Evolutionary conservation across 257 asterid genomes (phyloP).

Genomic region (Solanum pennellii): DNA sequence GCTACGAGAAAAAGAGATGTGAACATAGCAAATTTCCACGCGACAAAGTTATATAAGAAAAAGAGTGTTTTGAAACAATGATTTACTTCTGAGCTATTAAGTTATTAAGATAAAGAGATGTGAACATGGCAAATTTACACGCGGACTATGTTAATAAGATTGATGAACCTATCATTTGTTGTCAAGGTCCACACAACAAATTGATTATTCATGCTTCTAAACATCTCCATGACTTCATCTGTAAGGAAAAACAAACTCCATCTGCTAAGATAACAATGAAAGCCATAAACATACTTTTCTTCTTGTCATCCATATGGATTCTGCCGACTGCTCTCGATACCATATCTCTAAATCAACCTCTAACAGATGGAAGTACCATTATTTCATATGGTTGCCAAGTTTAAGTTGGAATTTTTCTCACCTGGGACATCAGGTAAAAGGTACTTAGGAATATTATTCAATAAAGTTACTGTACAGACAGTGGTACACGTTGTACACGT

Average conservation of each 20-base stretch:
- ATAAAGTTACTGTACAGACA: conserved; percentile 14
- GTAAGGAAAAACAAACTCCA: background rate
- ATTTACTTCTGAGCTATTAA: too few species aligned
- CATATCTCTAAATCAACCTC: background rate
- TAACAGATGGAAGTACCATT: conserved; percentile 10
- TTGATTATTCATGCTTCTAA: too few species aligned
- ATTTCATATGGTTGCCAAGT: conserved; percentile 15
- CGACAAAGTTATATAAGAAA: too few species aligned
- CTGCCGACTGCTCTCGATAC: conserved; percentile 3
- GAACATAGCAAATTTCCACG: too few species aligned
- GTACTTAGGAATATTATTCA: conserved; percentile 27
- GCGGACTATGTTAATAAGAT: too few species aligned
- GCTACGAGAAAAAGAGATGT: too few species aligned
- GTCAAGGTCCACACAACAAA: too few species aligned
- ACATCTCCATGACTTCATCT: too few species aligned
- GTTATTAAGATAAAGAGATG: too few species aligned
- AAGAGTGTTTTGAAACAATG: too few species aligned
- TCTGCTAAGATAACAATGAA: background rate
- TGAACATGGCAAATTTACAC: too few species aligned
- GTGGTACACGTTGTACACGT: background rate
- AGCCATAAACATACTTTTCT: background rate
- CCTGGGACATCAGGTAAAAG: conserved; percentile 3
- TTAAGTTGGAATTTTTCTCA: conserved; percentile 19
- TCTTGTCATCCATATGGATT: background rate
- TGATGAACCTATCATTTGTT: too few species aligned